Base-by-base conservation (phyloP, 306 rosid genomes). In the Macrotyloma uniflorum region DNA sequence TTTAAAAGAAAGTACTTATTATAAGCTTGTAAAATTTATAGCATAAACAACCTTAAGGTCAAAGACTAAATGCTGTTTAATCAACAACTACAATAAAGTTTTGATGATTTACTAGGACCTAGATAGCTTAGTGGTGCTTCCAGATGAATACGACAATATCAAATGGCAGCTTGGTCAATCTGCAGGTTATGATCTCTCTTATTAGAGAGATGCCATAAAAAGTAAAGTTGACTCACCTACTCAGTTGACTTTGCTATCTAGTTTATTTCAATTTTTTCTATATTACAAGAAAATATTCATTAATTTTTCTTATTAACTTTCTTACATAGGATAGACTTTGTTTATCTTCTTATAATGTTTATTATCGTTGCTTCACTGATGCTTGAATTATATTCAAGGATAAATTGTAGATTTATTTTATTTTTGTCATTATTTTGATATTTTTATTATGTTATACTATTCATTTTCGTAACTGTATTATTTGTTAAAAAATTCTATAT, bases 181-280 rank as follows among this genome's bases (percentile, higher is more conserved):
- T 83, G 78, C 83, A 67, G 80, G 74, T 68, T 30, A 24, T 70
- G 74, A 18, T 53, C 0, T 63, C 24, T 63, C 75, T 54, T 75
- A 32, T 70, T 62, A 7, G 55, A 71, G 28, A 10, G 42, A 38
- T 30, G 32, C 67, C n/a, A 26, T 49, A 40, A 54, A 67, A 85
- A 83, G 68, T 53, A 80, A 75, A 40, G 86, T 42, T 54, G 80
- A 73, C 86, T 75, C 77, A 87, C 89, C 91, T 82, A 80, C 93
- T 85, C 40, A 51, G 58, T 83, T 85, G 91, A 87, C 84, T 47
- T 76, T 45, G 1, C 15, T 6, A 32, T 61, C 22, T 57, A 42
- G 1, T 36, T 36, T 7, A 36, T 42, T 42, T 42, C 47, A 42
- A 42, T 15, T 42, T 42, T 42, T 42, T 42, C 15, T 12, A 38